A percentile compares a stretch with the other conserved stretches of the same genome.
Conservation (phyloP, 106 monocot species). For the Platanthera zijinensis region DNA sequence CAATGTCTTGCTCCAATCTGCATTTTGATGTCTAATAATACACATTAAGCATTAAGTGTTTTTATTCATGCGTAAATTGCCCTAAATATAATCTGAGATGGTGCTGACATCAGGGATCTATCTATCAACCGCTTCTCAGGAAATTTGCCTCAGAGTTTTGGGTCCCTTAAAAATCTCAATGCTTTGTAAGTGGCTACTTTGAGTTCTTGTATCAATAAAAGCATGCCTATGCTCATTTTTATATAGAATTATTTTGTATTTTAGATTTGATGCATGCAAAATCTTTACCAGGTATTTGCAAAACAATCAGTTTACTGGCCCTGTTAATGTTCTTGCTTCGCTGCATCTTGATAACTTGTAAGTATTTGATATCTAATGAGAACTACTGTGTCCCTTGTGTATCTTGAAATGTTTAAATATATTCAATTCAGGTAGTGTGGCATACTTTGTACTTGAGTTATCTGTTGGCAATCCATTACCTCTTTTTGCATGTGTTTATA, state of each 20-base stretch:
- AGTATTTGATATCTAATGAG: conserved; percentile 18
- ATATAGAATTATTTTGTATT: neutral
- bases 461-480: neutral
- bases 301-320: conserved; percentile 86
- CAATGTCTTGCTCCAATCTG: neutral
- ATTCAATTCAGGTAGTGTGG: neutral
- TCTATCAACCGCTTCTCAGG: conserved; percentile 86
- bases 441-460: neutral
- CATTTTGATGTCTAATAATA: neutral
- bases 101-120: conserved; percentile 67
- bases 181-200: conserved; percentile 50
- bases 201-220: conserved; percentile 4
- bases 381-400: neutral
- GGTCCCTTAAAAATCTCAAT: conserved; percentile 52
- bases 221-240: neutral
- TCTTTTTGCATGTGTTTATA: neutral
- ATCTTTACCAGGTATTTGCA: conserved; percentile 49
- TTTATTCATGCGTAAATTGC: neutral
- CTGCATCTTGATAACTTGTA: conserved; percentile 79
- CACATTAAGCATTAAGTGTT: neutral
- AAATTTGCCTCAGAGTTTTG: conserved; percentile 71
- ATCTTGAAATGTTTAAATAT: neutral
- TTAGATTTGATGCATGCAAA: neutral
- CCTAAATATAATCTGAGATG: conserved; percentile 14
- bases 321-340: conserved; percentile 60